Base-by-base conservation (phyloP, 805 yeast genomes). In the Brettanomyces naardenensis region DNA sequence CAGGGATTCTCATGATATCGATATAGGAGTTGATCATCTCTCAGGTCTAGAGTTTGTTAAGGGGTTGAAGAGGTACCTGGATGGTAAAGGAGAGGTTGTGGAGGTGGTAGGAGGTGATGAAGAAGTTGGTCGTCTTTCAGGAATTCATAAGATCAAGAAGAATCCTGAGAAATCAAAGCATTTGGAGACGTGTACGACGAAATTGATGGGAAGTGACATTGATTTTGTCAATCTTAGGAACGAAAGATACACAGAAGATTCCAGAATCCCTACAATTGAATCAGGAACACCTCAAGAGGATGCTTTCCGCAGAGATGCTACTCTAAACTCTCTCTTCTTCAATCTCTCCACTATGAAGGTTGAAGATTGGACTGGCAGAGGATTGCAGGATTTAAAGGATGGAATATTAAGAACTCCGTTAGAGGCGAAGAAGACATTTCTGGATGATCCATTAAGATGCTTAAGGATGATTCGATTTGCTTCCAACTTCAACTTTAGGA, bases 151-250 rank as follows among this genome's bases (percentile, higher is more conserved):
- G 40, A 88, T 92, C 44, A 88, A 84, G 43, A 79, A 80, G 56
- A 92, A 94, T 58, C 98, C 98, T 1, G 97, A 85, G 45, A 90
- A 89, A 58, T 83, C 95, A 2, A 94, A 92, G 62, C 99, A 92
- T 64, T 64, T 92, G 48, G 99, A 92, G 51, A 94, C 99, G 1
- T 94, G 97, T 30, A 92, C 97, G 3, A 88, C 96, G 1, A 83
- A 78, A 51, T 59, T 92, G 9, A 85, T 72, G 52, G 94, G 80
- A 1, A 56, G 81, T n/a, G 95, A 87, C 51, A 75, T 92, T 37
- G 99, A 92, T 62, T 87, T 92, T 56, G 98, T 94, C 36, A 90
- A 90, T 58, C 66, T 92, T 45, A 66, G 99, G 45, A 78, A 80
- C 28, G 98, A 92, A 54, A 82, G 75, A 50, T 92, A 92, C 53